Evolutionary conservation across 1,284 basidiomycete species (phyloP).

Genomic region (Ganoderma multipileum): DNA sequence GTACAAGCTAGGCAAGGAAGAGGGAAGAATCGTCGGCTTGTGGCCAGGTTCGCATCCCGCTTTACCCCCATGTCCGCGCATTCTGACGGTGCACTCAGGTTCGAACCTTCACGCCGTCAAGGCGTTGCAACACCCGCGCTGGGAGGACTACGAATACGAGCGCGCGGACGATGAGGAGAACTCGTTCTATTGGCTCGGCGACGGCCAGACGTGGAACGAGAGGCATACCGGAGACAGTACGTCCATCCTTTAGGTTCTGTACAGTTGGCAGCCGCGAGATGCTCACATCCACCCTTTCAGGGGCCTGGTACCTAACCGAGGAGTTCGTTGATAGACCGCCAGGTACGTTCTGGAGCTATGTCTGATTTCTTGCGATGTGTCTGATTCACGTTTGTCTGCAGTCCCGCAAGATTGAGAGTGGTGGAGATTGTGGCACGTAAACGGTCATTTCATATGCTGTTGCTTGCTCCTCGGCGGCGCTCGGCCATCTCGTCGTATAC

Average conservation of each 20-base stretch:
- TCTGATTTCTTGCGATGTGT: background rate
- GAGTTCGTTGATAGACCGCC: constrained; percentile 42
- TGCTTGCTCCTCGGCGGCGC: background rate
- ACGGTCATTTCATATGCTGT: background rate
- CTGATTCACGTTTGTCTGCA: background rate
- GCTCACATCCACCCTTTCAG: constrained; percentile 36
- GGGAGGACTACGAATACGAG: constrained; percentile 72
- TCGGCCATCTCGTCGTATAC: background rate
- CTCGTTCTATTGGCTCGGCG: constrained; percentile 64
- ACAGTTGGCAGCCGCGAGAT: background rate
- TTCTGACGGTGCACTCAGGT: constrained; percentile 40
- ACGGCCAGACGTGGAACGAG: constrained; percentile 57
- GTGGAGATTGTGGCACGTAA: background rate
- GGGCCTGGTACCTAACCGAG: constrained; percentile 54
- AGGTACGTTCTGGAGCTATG: constrained; percentile 8
- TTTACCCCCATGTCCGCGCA: background rate
- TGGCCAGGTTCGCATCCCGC: constrained; percentile 58
- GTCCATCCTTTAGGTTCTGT: too few species aligned
- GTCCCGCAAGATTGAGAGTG: background rate
- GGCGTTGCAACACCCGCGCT: constrained; percentile 59
- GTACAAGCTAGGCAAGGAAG: constrained; percentile 68
- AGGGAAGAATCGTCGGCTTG: constrained; percentile 62
- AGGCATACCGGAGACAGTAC: constrained; percentile 47
- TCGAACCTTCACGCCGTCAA: constrained; percentile 59
- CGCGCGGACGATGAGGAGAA: constrained; percentile 51